Evolutionary conservation across 495 filamentous ascomycete species (phyloP).

Genomic region (Xylaria castorea): DNA sequence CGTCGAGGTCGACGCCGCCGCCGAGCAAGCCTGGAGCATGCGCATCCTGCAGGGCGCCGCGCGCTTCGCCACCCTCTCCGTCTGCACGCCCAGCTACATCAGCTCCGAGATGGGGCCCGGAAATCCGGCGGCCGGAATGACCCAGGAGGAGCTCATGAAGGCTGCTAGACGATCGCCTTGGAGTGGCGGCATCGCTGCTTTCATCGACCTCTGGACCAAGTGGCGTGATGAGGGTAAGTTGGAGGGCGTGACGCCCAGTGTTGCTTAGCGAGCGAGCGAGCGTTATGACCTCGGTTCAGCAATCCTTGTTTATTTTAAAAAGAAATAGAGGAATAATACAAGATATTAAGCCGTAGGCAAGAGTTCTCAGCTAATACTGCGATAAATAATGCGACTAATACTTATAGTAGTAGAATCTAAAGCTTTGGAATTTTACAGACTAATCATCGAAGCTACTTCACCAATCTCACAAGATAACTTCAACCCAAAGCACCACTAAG

Average conservation of each 20-base stretch:
- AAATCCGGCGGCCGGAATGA: constrained; percentile 19
- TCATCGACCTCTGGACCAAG: constrained; percentile 45
- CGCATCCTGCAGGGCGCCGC: constrained; percentile 49
- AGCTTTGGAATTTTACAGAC: no score
- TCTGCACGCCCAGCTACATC: constrained; percentile 65
- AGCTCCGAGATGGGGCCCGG: constrained; percentile 54
- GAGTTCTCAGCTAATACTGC: no score
- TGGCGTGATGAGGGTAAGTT: constrained; percentile 46
- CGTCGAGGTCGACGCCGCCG: constrained; percentile 51
- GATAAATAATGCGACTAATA: no score
- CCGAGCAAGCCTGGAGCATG: constrained; percentile 56
- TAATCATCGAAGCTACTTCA: no score
- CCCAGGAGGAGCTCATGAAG: constrained; percentile 43
- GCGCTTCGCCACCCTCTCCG: constrained; percentile 45
- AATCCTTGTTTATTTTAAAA: neutral
- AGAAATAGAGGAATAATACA: neutral
- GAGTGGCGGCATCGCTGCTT: constrained; percentile 42
- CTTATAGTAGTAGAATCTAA: neutral
- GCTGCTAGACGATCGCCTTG: constrained; percentile 33
- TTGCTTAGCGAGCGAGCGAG: constrained; percentile 2
- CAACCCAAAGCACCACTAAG: no score
- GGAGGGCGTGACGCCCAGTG: constrained; percentile 30
- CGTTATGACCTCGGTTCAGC: neutral
- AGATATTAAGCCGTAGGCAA: no score
- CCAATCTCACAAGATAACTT: no score